phyloP scores from a whole-genome alignment of 2,329 filamentous ascomycete species.

The Leptographium flavum region DNA sequence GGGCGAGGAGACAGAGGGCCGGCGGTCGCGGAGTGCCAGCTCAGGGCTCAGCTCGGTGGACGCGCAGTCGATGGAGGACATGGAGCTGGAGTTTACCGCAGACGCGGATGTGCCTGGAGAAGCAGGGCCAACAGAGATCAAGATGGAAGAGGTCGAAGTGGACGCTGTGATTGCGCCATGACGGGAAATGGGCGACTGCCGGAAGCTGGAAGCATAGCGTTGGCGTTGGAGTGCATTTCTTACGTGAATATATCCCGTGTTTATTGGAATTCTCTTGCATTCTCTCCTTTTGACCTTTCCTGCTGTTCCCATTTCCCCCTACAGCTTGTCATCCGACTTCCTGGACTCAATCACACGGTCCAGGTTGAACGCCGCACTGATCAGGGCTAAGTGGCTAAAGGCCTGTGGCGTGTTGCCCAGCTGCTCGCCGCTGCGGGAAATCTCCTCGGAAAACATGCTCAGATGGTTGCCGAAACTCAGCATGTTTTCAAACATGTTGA shows the following conservation, averaged over 20 bases:
- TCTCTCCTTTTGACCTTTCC: not conserved
- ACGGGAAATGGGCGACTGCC: no score
- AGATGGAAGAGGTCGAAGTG: no score
- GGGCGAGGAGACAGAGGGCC: conserved; percentile 5
- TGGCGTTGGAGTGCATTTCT: not conserved
- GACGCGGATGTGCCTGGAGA: not conserved
- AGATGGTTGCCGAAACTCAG: conserved; percentile 63
- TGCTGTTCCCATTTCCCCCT: no score
- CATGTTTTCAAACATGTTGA: conserved; percentile 66
- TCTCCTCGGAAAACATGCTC: conserved; percentile 68
- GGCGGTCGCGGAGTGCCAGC: conserved; percentile 29
- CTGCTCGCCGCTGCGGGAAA: conserved; percentile 60
- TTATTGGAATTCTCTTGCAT: not conserved
- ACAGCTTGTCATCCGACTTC: conserved; percentile 12
- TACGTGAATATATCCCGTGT: conserved; percentile 1
- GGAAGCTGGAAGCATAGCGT: conserved; percentile 2
- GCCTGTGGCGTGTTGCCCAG: conserved; percentile 69
- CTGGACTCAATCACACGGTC: conserved; percentile 32
- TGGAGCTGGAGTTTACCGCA: conserved; percentile 26
- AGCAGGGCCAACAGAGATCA: no score
- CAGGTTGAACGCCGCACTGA: conserved; percentile 66
- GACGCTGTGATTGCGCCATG: no score
- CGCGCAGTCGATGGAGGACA: conserved; percentile 30
- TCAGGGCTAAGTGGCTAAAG: conserved; percentile 61
- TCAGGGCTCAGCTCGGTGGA: conserved; percentile 44